phyloP scores from a whole-genome alignment of 2,329 filamentous ascomycete species.

The Daldinia sp. region DNA sequence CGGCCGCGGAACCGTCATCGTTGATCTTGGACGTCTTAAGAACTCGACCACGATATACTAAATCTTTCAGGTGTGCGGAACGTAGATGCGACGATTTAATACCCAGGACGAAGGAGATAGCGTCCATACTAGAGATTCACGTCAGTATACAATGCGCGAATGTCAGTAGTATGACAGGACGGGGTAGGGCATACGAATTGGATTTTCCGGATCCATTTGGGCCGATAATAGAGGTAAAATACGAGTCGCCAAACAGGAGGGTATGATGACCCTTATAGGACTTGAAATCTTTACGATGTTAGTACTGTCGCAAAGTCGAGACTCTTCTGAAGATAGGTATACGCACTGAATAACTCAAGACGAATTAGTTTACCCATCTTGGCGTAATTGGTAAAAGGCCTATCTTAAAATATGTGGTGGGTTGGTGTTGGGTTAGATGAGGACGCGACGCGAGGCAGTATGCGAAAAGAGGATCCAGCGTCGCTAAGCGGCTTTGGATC shows the following conservation, averaged over 20 bases:
- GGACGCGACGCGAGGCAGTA: constrained; percentile 42
- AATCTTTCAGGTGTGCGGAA: constrained; percentile 91
- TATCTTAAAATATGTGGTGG: constrained; percentile 13
- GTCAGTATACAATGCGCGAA: constrained; percentile 12
- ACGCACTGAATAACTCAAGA: constrained; percentile 91
- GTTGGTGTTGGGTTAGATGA: constrained; percentile 14
- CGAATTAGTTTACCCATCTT: constrained; percentile 96
- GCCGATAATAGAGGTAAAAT: constrained; percentile 99
- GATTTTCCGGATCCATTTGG: constrained; percentile 99
- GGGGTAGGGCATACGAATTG: constrained; percentile 77
- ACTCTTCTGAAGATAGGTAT: constrained; percentile 37
- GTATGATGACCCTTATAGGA: constrained; percentile 98
- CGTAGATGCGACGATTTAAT: constrained; percentile 99
- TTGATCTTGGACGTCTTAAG: constrained; percentile 93
- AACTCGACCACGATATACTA: constrained; percentile 95
- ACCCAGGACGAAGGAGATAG: constrained; percentile 97
- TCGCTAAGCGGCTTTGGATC: constrained; percentile 38
- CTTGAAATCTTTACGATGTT: constrained; percentile 82
- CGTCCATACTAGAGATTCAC: constrained; percentile 82
- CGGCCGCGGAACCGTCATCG: constrained; percentile 82
- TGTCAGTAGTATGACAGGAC: constrained; percentile 20
- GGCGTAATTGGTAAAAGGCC: constrained; percentile 44
- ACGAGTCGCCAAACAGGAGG: constrained; percentile 95
- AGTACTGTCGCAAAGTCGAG: constrained; percentile 36
- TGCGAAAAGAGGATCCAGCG: constrained; percentile 33